Base-by-base conservation (phyloP, 768 basidiomycete genomes). In the Termitomyces sp. region DNA sequence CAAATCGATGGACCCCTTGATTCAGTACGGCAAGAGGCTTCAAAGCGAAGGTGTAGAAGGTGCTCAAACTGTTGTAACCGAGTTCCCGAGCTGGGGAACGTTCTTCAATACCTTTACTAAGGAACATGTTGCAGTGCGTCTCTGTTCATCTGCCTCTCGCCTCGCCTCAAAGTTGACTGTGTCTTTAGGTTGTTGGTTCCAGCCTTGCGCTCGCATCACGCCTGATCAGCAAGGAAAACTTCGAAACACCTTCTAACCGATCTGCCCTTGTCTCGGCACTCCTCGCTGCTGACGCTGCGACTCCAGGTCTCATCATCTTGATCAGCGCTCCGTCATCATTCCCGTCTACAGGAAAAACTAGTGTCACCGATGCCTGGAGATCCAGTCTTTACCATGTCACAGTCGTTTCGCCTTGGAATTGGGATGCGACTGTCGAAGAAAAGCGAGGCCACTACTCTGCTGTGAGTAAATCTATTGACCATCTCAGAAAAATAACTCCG, bases 311-410 rank as follows among this genome's bases (percentile, higher is more conserved):
- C 16, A 73, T 79, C 48, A 72, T 80, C 40, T 69, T 78, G 34
- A 72, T 79, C 48, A 70, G 68, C 23, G 69, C 76, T 0, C 79
- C 77, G 3, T 62, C 69, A 1, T 75, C 73, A 14, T 74, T 68
- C 60, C 65, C 64, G 2, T 69, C 65, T 6, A 64, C 66, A 27
- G 71, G 72, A 10, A 61, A 64, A 34, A 79, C 79, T 12, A 80
- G 78, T 58, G 73, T 79, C 21, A 77, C 75, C 1, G 71, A 72
- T 32, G 75, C 74, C 32, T 80, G 80, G 80, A 65, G 77, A 31
- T 66, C 68, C 7, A 77, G 75, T 51, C 37, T 81, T 4, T 80
- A 76, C 56, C 80, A 82, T 59, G 68, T 78, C 49, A 81, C 79
- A 10, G 67, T 73, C 23, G 66, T 77, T 34, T 68, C 73, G 6